Evolutionary conservation across 1,139 yeast genomes (phyloP).

Genomic region (Zygosaccharomyces sapae): DNA sequence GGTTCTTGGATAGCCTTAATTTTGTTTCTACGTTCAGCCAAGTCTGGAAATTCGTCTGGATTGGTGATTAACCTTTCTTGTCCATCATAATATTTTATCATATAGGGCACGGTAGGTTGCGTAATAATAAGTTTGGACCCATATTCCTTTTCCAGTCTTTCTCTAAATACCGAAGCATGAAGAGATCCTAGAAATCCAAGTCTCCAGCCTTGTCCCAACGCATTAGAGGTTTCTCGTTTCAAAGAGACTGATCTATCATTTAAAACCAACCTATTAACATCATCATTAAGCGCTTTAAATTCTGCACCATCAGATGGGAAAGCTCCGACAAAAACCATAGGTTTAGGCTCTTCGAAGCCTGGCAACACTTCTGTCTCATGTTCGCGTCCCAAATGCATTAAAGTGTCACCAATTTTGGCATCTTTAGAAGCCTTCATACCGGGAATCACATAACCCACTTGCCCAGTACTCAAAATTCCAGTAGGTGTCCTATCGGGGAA

Average conservation of each 20-base stretch:
- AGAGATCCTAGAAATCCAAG: conserved; percentile 89
- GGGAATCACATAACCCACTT: conserved; percentile 88
- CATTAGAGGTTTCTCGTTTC: conserved; percentile 88
- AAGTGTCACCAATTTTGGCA: conserved; percentile 90
- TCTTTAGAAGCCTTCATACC: conserved; percentile 88
- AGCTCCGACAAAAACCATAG: conserved; percentile 98
- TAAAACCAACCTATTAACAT: conserved; percentile 78
- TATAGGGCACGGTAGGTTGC: conserved; percentile 94
- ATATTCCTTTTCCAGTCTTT: conserved; percentile 85
- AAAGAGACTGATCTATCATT: conserved; percentile 90
- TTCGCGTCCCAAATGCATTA: conserved; percentile 62
- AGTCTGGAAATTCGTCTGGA: conserved; percentile 88
- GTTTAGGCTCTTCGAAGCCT: conserved; percentile 94
- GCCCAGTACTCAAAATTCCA: conserved; percentile 71
- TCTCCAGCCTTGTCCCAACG: conserved; percentile 97
- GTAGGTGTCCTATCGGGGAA: conserved; percentile 77
- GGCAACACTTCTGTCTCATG: conserved; percentile 68
- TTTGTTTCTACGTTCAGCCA: conserved; percentile 40
- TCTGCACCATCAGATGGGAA: conserved; percentile 95
- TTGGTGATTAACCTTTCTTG: conserved; percentile 65
- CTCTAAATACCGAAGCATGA: conserved; percentile 93
- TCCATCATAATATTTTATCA: conserved; percentile 63
- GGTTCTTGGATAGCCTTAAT: conserved; percentile 76
- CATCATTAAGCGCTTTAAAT: conserved; percentile 84
- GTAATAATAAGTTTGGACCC: conserved; percentile 91